These are phyloP conservation scores for Eucalyptus erythrocorys DNA, from an alignment of 345 rosid genomes.

Conservation along the genomic window DNA sequence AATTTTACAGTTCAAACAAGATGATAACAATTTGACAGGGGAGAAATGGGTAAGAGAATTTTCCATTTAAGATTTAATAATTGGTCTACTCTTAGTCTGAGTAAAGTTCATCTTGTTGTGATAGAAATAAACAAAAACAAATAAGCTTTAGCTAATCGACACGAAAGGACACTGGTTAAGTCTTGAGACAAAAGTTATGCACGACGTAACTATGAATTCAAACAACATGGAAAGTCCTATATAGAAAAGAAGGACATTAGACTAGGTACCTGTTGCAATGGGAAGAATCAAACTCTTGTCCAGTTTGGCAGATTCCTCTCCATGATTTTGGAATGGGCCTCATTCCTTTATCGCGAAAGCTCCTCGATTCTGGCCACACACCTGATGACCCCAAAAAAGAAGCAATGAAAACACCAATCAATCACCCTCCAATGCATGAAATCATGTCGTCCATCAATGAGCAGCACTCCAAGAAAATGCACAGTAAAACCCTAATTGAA, in stretches of 20 bases:
- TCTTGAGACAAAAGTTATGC: not conserved
- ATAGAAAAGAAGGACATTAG: not conserved
- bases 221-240: not conserved
- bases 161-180: not conserved
- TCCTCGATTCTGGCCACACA: constrained; percentile 86
- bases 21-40: not conserved
- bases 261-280: constrained; percentile 54
- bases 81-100: not conserved
- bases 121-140: too few species aligned
- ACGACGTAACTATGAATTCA: not conserved
- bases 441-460: not conserved
- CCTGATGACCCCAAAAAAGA: constrained; percentile 18
- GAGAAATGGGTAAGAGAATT: too few species aligned
- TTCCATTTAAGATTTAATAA: too few species aligned
- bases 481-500: not conserved
- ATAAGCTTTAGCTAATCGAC: too few species aligned
- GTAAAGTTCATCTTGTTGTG: not conserved
- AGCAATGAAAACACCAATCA: not conserved
- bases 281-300: constrained; percentile 53
- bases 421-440: not conserved
- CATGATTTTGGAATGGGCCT: constrained; percentile 76
- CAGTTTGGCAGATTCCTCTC: constrained; percentile 82
- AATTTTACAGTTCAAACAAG: not conserved
- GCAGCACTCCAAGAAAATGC: not conserved
- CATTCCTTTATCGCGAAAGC: constrained; percentile 74